phyloP scores from a whole-genome alignment of 2,329 filamentous ascomycete genomes.

The Fusarium bulbicola region DNA sequence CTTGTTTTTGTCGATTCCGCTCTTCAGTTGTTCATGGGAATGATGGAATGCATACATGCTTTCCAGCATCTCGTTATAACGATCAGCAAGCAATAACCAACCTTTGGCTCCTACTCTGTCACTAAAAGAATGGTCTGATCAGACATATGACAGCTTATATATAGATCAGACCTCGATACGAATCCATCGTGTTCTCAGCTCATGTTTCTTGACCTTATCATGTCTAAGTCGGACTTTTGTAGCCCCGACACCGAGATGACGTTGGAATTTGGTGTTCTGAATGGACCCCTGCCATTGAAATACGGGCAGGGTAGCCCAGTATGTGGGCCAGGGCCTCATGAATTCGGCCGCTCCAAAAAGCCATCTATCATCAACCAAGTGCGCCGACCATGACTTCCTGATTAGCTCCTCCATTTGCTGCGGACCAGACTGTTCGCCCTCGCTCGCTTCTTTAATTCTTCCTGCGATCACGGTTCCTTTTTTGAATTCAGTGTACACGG shows the following conservation, averaged over 20 bases:
- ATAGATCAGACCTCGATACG: not conserved
- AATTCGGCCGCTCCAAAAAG: conserved; percentile 36
- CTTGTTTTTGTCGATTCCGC: not conserved
- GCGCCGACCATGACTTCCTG: conserved; percentile 24
- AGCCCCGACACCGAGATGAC: conserved; percentile 40
- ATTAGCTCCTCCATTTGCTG: conserved; percentile 2
- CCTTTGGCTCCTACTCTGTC: not conserved
- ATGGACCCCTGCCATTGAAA: conserved; percentile 29
- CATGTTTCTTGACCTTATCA: not conserved
- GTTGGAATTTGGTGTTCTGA: conserved; percentile 27
- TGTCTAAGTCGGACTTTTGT: conserved; percentile 32
- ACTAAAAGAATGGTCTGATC: not conserved
- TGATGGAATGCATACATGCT: no score
- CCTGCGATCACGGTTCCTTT: not conserved
- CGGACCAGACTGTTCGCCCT: conserved; percentile 2
- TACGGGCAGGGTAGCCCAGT: conserved; percentile 9
- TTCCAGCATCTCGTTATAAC: not conserved
- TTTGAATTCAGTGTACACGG: not conserved
- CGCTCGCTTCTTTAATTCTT: conserved; percentile 24
- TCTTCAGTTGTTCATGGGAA: not conserved
- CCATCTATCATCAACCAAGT: conserved; percentile 35
- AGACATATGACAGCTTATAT: not conserved
- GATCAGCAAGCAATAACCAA: not conserved
- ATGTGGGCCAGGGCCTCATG: conserved; percentile 37
- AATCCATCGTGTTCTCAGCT: conserved; percentile 6